Percentiles rank a stretch among this genome's conserved stretches.
Evolutionary conservation across 345 rosid genomes (phyloP).

Genomic region (Barbarea vulgaris): DNA sequence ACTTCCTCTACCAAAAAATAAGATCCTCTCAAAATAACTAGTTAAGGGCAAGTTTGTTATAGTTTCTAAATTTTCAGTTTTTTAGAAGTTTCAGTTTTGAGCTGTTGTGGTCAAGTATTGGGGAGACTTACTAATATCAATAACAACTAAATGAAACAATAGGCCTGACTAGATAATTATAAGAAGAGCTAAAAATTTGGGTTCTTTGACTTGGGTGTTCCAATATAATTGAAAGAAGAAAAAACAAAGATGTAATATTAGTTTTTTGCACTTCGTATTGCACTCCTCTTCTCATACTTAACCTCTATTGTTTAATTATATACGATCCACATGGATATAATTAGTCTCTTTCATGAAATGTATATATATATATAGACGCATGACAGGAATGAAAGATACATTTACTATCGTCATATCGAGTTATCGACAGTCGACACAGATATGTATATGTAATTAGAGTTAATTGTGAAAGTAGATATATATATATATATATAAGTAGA

Average conservation of each 20-base stretch:
- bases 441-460: not conserved
- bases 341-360: not conserved
- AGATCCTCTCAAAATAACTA: not conserved
- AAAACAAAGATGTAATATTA: not conserved
- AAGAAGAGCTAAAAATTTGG: too few species aligned
- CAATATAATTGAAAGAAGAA: not conserved
- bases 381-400: not conserved
- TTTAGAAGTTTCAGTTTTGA: not conserved
- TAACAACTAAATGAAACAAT: too few species aligned
- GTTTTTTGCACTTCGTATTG: conserved; percentile 5
- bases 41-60: not conserved
- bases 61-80: not conserved
- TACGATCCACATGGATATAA: conserved; percentile 1
- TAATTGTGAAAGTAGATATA: not conserved
- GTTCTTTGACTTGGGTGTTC: too few species aligned
- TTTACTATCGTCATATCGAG: not conserved
- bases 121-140: too few species aligned
- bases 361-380: not conserved
- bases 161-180: too few species aligned
- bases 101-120: not conserved
- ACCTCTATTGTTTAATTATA: conserved; percentile 1
- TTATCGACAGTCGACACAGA: not conserved
- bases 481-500: not conserved
- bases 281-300: conserved; percentile 15
- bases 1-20: not conserved